Evolutionary conservation across 1,139 yeast species (phyloP).

Genomic region (Debaryomycetaceae sp.): DNA sequence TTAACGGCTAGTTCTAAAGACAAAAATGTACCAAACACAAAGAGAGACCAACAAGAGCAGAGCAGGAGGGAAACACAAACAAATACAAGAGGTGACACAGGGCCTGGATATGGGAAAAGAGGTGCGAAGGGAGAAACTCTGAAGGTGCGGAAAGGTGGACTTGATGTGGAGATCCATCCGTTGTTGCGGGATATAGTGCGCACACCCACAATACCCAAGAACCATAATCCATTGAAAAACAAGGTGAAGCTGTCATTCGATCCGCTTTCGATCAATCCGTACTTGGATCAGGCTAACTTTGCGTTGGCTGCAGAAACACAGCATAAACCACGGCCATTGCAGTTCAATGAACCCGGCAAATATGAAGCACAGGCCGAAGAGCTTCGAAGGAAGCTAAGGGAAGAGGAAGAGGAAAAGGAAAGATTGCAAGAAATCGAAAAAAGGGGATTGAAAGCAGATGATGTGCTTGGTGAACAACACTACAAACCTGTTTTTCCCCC

Average conservation of each 20-base stretch:
- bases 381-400: constrained; percentile 37
- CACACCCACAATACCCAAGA: constrained; percentile 20
- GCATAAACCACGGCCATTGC: constrained; percentile 33
- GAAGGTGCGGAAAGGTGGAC: constrained; percentile 30
- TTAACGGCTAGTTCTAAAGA: not conserved
- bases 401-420: constrained; percentile 27
- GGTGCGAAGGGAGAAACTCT: not conserved
- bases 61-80: not conserved
- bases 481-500: constrained; percentile 55
- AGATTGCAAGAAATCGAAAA: constrained; percentile 22
- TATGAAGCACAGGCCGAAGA: constrained; percentile 55
- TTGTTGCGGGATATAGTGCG: constrained; percentile 36
- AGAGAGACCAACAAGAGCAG: not conserved
- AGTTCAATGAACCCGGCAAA: constrained; percentile 60
- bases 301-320: constrained; percentile 12
- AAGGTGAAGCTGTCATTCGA: constrained; percentile 35
- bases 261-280: constrained; percentile 53
- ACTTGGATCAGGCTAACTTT: constrained; percentile 41
- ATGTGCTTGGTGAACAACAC: constrained; percentile 47
- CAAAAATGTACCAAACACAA: not conserved
- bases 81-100: not conserved
- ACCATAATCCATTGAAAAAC: constrained; percentile 28
- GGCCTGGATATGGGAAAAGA: not conserved
- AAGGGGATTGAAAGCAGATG: constrained; percentile 49
- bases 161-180: constrained; percentile 62